These are phyloP conservation scores for Aquilaria sinensis DNA, from an alignment of 345 rosid genomes.

Conservation along the genomic window DNA sequence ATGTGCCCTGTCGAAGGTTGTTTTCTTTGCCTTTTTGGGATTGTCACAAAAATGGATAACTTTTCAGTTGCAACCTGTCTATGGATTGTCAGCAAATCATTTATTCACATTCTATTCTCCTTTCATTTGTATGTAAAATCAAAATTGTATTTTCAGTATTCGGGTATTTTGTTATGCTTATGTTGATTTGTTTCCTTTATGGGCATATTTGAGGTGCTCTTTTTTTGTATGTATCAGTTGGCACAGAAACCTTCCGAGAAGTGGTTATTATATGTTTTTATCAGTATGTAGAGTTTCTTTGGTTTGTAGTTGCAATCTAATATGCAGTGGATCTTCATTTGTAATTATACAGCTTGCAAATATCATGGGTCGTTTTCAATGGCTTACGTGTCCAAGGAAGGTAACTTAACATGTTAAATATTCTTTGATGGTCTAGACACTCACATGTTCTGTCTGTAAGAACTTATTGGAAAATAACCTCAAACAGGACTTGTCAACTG, in stretches of 20 bases:
- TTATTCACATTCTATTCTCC: no score
- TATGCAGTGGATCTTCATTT: constrained; percentile 7
- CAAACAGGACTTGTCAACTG: constrained; percentile 77
- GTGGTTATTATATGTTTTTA: no score
- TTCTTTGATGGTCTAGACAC: constrained; percentile 4
- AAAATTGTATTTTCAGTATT: no score
- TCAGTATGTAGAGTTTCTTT: background rate
- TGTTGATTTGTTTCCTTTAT: background rate
- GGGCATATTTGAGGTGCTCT: background rate
- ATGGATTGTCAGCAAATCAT: no score
- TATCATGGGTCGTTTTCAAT: constrained; percentile 78
- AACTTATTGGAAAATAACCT: constrained; percentile 13
- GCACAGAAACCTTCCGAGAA: background rate
- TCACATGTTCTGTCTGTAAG: constrained; percentile 3
- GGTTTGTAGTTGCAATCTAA: background rate
- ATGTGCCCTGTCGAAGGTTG: no score
- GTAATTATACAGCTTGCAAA: constrained; percentile 72
- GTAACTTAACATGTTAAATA: constrained; percentile 29
- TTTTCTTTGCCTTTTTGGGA: no score
- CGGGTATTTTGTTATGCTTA: background rate
- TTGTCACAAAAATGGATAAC: no score
- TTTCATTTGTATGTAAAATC: no score
- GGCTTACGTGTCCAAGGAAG: constrained; percentile 97
- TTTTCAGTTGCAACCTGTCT: no score
- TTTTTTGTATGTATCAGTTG: background rate